Evolutionary conservation across 768 basidiomycete species (phyloP).

Genomic region (Lentinus tigrinus): DNA sequence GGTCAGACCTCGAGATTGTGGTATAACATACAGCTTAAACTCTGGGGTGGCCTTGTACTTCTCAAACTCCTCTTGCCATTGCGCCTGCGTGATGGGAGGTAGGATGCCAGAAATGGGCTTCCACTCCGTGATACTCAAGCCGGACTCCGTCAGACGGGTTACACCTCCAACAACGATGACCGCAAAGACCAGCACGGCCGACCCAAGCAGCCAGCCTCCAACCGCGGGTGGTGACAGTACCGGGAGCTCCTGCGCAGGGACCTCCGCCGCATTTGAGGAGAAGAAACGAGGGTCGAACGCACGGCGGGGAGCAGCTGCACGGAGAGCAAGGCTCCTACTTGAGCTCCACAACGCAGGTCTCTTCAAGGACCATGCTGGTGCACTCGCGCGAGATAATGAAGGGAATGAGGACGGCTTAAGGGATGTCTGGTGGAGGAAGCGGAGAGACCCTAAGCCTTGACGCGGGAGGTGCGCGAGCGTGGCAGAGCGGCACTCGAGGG

Average conservation of each 20-base stretch:
- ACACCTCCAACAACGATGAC: constrained; percentile 96
- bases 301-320: constrained; percentile 7
- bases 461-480: constrained; percentile 9
- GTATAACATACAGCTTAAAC: constrained; percentile 78
- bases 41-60: constrained; percentile 96
- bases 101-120: constrained; percentile 84
- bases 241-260: constrained; percentile 37
- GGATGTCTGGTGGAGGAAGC: constrained; percentile 3
- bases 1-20: not conserved
- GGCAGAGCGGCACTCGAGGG: constrained; percentile 12
- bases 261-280: constrained; percentile 33
- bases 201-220: constrained; percentile 81
- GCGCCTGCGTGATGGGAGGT: constrained; percentile 71
- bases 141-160: constrained; percentile 95
- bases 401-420: not conserved
- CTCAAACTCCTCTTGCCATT: constrained; percentile 87
- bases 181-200: constrained; percentile 82
- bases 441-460: constrained; percentile 1
- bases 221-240: constrained; percentile 68
- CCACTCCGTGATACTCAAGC: constrained; percentile 98
- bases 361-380: not conserved
- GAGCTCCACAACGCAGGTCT: not conserved
- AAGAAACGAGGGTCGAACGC: constrained; percentile 37
- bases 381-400: not conserved
- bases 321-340: constrained; percentile 7